Conservation (phyloP, 108 stramenopile genomes). For the Cyclotella cryptica region DNA sequence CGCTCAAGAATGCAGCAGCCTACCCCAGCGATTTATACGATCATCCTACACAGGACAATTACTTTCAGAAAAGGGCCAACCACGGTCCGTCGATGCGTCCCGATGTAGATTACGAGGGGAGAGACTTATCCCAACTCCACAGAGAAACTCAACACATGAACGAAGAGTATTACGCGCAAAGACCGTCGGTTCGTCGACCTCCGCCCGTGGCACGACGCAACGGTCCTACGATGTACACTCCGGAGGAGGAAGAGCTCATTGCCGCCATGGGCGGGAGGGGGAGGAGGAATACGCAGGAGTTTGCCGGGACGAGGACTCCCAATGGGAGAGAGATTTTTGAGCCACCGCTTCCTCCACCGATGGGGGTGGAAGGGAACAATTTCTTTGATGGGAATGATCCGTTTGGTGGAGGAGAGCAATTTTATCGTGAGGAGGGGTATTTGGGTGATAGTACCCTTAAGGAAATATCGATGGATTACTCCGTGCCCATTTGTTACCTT, state of each 20-base stretch:
- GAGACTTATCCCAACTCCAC: slow-evolving; percentile 4
- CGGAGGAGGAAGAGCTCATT: slow-evolving; percentile 83
- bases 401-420: not conserved
- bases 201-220: slow-evolving; percentile 8
- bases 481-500: slow-evolving; percentile 81
- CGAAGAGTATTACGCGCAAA: slow-evolving; percentile 1
- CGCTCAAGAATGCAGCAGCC: slow-evolving; percentile 22
- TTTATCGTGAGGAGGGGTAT: slow-evolving; percentile 68
- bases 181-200: not conserved
- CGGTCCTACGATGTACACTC: slow-evolving; percentile 62
- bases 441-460: slow-evolving; percentile 82
- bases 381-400: not conserved
- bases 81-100: too few relatives aligned
- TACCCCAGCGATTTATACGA: slow-evolving; percentile 7
- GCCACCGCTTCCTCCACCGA: too few relatives aligned
- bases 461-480: slow-evolving; percentile 82
- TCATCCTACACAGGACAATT: not conserved
- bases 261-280: slow-evolving; percentile 76
- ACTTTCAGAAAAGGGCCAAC: not conserved
- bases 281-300: slow-evolving; percentile 34
- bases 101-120: not conserved
- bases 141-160: slow-evolving; percentile 1
- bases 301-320: slow-evolving; percentile 29
- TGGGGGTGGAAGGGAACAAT: too few relatives aligned
- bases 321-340: slow-evolving; percentile 9